A percentile compares a stretch with the other conserved stretches of the same genome.
Evolutionary conservation across 2,329 filamentous ascomycete species (phyloP).

Genomic region (Pyrenochaeta sp.): DNA sequence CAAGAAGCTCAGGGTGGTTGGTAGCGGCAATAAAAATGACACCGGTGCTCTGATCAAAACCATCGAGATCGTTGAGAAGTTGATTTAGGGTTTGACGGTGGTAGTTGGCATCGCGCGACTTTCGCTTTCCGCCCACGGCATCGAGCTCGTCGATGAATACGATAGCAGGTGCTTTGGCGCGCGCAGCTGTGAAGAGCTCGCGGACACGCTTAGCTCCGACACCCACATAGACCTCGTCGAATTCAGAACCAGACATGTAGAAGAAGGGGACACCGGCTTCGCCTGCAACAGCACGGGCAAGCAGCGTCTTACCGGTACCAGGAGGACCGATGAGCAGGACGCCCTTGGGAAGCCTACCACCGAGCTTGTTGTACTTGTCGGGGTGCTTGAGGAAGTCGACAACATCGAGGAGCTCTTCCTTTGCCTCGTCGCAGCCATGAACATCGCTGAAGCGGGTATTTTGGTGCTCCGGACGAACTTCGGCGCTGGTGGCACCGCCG

Average conservation of each 20-base stretch:
- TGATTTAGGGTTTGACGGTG: slow-evolving; percentile 98
- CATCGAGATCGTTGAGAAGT: slow-evolving; percentile 93
- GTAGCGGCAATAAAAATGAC: slow-evolving; percentile 97
- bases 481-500: slow-evolving; percentile 73
- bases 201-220: slow-evolving; percentile 96
- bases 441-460: slow-evolving; percentile 92
- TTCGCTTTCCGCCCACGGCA: slow-evolving; percentile 92
- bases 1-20: slow-evolving; percentile 92
- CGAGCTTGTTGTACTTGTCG: slow-evolving; percentile 89
- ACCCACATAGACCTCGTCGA: slow-evolving; percentile 97
- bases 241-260: slow-evolving; percentile 99
- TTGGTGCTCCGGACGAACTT: slow-evolving; percentile 92
- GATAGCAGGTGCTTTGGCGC: slow-evolving; percentile 86
- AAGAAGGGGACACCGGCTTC: slow-evolving; percentile 99
- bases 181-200: slow-evolving; percentile 86
- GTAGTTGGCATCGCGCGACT: slow-evolving; percentile 91
- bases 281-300: slow-evolving; percentile 93
- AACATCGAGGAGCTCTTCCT: slow-evolving; percentile 95
- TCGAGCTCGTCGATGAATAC: slow-evolving; percentile 96
- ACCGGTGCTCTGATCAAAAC: slow-evolving; percentile 92
- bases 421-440: slow-evolving; percentile 96
- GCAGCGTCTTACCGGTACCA: slow-evolving; percentile 95
- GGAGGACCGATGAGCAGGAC: slow-evolving; percentile 94
- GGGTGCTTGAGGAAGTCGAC: slow-evolving; percentile 96
- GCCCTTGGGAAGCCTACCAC: slow-evolving; percentile 96